A percentile compares a stretch with the other conserved stretches of the same genome.
Conservation (phyloP, 129 eudicot species). For the Escallonia rubra region DNA sequence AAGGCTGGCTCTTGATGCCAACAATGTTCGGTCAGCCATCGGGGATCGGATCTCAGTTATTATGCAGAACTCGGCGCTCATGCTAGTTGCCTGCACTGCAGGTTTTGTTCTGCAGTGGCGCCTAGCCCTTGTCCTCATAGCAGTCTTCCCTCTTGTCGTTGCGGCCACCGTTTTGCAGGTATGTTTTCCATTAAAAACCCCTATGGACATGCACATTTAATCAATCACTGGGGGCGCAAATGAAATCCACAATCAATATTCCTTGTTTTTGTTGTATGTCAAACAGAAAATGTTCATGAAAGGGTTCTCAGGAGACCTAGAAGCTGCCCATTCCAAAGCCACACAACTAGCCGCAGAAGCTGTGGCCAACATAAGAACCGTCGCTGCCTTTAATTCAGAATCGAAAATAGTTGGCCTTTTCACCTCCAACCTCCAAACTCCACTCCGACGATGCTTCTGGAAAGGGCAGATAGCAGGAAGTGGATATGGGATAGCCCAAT, state of each 20-base stretch:
- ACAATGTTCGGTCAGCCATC: constrained; percentile 86
- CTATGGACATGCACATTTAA: no score
- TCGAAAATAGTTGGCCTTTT: constrained; percentile 66
- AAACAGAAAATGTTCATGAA: constrained; percentile 92
- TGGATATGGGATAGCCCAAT: constrained; percentile 94
- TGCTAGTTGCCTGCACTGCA: constrained; percentile 93
- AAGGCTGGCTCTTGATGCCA: constrained; percentile 81
- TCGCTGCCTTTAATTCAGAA: constrained; percentile 95
- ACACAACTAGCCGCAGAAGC: constrained; percentile 98
- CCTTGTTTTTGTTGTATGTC: constrained; percentile 8
- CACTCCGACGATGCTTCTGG: constrained; percentile 85
- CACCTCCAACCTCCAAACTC: constrained; percentile 55
- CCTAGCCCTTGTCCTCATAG: constrained; percentile 90
- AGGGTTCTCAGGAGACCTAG: constrained; percentile 96
- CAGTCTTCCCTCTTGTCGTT: constrained; percentile 90
- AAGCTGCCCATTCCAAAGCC: constrained; percentile 92
- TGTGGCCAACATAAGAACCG: constrained; percentile 81
- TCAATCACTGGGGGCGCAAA: no score
- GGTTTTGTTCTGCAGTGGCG: constrained; percentile 97
- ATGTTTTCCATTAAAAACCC: constrained; percentile 1
- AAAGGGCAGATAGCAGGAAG: constrained; percentile 97
- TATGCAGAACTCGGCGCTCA: constrained; percentile 92
- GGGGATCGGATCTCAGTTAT: constrained; percentile 92
- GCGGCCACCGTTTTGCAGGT: constrained; percentile 98
- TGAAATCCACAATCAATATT: neutral